These are phyloP conservation scores for Phytophthora cryptogea DNA, from an alignment of 352 stramenopile species.

Conservation along the genomic window DNA sequence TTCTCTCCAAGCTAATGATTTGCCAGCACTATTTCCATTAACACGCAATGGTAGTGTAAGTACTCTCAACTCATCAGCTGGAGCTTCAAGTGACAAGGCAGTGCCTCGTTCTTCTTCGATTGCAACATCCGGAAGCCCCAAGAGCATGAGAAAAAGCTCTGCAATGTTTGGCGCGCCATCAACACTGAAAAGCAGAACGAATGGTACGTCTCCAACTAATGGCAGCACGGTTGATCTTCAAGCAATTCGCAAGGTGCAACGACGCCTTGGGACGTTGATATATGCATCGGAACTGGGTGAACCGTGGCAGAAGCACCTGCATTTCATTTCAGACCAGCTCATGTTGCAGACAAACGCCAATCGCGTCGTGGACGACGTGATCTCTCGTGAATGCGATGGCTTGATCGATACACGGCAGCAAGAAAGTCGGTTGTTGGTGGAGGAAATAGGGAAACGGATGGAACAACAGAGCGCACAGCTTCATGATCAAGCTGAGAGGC, in stretches of 20 bases:
- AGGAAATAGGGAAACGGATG: conserved; percentile 58
- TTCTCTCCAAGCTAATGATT: conserved; percentile 14
- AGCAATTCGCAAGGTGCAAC: conserved; percentile 82
- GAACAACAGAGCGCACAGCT: conserved; percentile 60
- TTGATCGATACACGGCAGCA: conserved; percentile 47
- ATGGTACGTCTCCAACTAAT: conserved; percentile 7
- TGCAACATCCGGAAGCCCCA: conserved; percentile 7
- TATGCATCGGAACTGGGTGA: conserved; percentile 68
- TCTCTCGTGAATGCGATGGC: conserved; percentile 55
- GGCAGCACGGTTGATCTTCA: conserved; percentile 57
- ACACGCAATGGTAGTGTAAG: not conserved
- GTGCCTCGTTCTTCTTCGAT: not conserved
- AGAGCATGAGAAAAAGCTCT: conserved; percentile 20
- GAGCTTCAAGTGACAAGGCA: conserved; percentile 9
- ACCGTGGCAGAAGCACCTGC: conserved; percentile 56
- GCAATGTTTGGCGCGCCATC: conserved; percentile 4
- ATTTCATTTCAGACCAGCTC: conserved; percentile 56
- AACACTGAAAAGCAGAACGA: conserved; percentile 16
- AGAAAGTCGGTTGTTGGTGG: conserved; percentile 60
- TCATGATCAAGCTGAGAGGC: conserved; percentile 58
- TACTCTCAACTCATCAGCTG: conserved; percentile 12
- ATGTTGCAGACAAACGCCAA: conserved; percentile 69
- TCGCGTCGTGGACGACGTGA: conserved; percentile 64
- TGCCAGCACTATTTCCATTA: not conserved
- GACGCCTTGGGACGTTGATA: conserved; percentile 73